Evolutionary conservation across 1,284 basidiomycete species (phyloP), one percentile per base, ranked within the genome.

Genomic region (Ustilago sp.): DNA sequence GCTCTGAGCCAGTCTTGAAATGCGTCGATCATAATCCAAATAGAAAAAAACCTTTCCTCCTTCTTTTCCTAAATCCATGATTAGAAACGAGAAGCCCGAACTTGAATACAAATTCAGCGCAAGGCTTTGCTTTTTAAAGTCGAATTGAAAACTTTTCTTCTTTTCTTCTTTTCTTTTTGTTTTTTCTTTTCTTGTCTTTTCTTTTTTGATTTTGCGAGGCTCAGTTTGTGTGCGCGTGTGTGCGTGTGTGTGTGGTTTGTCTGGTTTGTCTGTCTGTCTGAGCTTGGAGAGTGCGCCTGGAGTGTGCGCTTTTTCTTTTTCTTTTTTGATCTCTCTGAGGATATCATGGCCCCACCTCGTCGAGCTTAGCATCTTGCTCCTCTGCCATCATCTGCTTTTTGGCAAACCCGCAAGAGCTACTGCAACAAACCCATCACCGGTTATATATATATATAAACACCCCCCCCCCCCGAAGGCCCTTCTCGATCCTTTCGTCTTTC

Each of bases 311-410:
- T 28, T 28, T 19, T 19, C 1, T 19, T 19, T 19, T 19, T 19
- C 3, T 23, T 19, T 19, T 23, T 32, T 59, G 45, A 28, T n/a
- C 43, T 15, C 8, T 28, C 51, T 34, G 58, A 59, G 23, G 64
- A 56, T 63, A 73, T 73, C 64, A 64, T 57, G 53, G 47, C 23
- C 23, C 23, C 23, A 3, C 23, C 23, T 63, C 19, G 57, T 60
- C 48, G 41, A 63, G 32, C 52, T 23, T 23, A 28, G 23, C 54
- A 43, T 57, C 70, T 73, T 60, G 9, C 38, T 45, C 51, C 59
- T 59, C 60, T 57, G 68, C 74, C 68, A 68, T 68, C 74, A 70
- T 63, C 66, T 74, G 71, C 71, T 68, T 68, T 65, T 48, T 71
- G 64, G 73, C 73, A 75, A 63, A 58, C 35, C 56, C n/a, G 52